Evolutionary conservation across 148 eudicot genomes (phyloP).

Genomic region (Arbutus unedo): DNA sequence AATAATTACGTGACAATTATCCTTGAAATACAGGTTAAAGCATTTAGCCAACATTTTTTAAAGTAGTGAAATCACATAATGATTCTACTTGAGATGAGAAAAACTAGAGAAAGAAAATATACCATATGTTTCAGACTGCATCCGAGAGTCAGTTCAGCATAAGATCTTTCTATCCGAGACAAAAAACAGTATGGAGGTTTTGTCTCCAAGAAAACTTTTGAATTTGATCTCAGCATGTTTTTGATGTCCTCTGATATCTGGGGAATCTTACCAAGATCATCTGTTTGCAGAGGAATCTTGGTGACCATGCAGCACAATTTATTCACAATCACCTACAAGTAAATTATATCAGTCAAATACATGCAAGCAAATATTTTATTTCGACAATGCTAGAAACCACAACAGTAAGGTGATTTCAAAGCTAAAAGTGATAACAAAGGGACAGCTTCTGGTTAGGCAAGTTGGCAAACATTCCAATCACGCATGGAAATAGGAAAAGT

Average conservation of each 20-base stretch:
- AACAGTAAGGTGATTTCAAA: not conserved
- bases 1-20: too few relatives aligned
- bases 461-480: not conserved
- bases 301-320: not conserved
- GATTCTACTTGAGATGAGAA: not conserved
- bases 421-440: not conserved
- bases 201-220: constrained; percentile 69
- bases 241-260: constrained; percentile 63
- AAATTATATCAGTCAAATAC: constrained; percentile 16
- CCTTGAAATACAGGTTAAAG: not conserved
- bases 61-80: not conserved
- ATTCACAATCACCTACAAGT: constrained; percentile 16
- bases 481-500: not conserved
- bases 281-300: not conserved
- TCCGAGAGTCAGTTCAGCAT: constrained; percentile 82
- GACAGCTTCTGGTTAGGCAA: not conserved
- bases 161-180: constrained; percentile 63
- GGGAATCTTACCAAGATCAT: constrained; percentile 39
- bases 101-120: constrained; percentile 18
- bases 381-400: not conserved
- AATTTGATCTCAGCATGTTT: constrained; percentile 59
- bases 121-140: constrained; percentile 84
- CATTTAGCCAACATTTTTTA: not conserved
- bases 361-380: not conserved
- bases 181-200: constrained; percentile 85